Evolutionary conservation across 2,329 filamentous ascomycete genomes (phyloP), one percentile per base, ranked within the genome.

Genomic region (Trichoderma guizhouense): DNA sequence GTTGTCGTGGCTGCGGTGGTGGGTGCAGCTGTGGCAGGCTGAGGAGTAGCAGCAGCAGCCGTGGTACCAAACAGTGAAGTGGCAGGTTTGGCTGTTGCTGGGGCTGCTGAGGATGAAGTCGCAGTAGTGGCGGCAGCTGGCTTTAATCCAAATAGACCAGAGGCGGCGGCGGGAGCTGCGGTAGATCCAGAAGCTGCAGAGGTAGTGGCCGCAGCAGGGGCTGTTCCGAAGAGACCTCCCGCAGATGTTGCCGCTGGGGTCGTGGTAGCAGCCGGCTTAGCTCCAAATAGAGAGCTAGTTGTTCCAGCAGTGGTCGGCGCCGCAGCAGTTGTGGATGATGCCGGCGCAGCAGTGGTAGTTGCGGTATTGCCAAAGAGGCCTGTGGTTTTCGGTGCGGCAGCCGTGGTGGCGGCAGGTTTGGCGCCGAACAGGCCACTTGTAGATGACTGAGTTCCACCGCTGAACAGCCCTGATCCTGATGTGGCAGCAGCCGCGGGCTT

Each of bases 231-330:
- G 5, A 83, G 73, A n/a, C 79, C 76, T 43, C 79, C 75, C n/a
- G 81, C 70, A 18, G 81, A 74, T n/a, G 81, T 72, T 34, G 83
- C 74, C 58, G 79, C 73, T 14, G 82, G 79, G 14, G 76, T 67
- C 30, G 77, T 77, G 26, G 82, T 36, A 14, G 81, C 77, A 11
- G 82, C 78, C 47, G 82, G 79, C 76, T 84, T 85, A 21, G 80
- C 76, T 68, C 82, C 81, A 68, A 87, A 87, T 24, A 86, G 73
- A 11, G 79, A 77, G 67, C 32, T 32, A 12, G 72, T 71, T 32
- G 78, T 69, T 39, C 75, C 76, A 34, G 75, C 53, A 36, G 76
- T 66, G 71, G 76, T 71, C 30, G 79, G 74, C 18, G 72, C 69
- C 24, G 79, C 74, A 15, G 78, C 67, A 26, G 78, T 72, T 21